Conservation (phyloP, 495 filamentous ascomycete genomes). For the Gamarada debralockiae region DNA sequence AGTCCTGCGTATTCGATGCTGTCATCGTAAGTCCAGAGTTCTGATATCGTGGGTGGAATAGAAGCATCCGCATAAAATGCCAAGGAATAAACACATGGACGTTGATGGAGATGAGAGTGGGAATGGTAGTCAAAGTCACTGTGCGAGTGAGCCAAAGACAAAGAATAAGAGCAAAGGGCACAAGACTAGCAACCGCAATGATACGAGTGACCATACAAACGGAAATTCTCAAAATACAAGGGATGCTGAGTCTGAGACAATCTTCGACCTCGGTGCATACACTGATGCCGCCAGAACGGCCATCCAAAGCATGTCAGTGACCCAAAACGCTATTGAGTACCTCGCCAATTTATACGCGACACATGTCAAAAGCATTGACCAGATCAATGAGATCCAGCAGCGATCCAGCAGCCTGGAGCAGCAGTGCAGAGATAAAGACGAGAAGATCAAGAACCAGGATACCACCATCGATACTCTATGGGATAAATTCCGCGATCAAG, state of each 20-base stretch:
- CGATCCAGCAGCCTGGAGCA: slow-evolving; percentile 2
- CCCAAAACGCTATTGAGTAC: slow-evolving; percentile 7
- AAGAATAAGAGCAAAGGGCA: neutral
- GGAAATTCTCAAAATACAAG: neutral
- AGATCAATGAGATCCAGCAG: slow-evolving; percentile 6
- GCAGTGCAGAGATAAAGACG: slow-evolving; percentile 9
- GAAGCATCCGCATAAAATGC: slow-evolving; percentile 2
- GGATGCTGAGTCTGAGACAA: neutral
- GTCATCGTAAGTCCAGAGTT: too few species aligned
- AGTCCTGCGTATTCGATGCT: too few species aligned
- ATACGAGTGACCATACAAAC: slow-evolving; percentile 3
- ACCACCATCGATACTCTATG: slow-evolving; percentile 10
- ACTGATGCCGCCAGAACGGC: slow-evolving; percentile 1
- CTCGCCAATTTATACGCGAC: slow-evolving; percentile 6
- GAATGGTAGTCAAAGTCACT: neutral
- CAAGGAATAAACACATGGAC: neutral
- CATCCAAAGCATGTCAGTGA: slow-evolving; percentile 3
- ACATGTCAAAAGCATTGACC: slow-evolving; percentile 1
- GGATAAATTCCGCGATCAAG: neutral
- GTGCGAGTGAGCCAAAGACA: neutral
- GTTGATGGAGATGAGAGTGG: slow-evolving; percentile 2
- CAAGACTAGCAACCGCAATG: neutral
- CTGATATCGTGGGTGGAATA: slow-evolving; percentile 3
- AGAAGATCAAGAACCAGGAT: slow-evolving; percentile 9
- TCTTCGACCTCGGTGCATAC: slow-evolving; percentile 4